phyloP scores from a whole-genome alignment of 1,284 basidiomycete species.

The Fistulinella cinereoalba region DNA sequence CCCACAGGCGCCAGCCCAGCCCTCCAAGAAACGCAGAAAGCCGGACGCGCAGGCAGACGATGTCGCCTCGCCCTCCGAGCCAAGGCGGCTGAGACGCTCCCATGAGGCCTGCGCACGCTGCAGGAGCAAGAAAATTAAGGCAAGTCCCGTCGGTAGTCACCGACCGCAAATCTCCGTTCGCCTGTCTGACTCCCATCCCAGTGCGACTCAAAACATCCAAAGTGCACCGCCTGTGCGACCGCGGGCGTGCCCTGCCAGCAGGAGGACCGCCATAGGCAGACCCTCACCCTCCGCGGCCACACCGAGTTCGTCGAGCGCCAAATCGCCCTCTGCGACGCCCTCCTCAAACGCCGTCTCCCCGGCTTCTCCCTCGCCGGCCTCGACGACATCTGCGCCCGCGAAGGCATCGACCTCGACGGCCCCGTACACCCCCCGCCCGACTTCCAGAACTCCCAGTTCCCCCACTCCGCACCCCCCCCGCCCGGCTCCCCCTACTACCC shows the following conservation, averaged over 20 bases:
- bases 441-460: conserved; percentile 30
- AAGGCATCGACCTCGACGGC: conserved; percentile 59
- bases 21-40: conserved; percentile 58
- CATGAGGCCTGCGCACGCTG: conserved; percentile 86
- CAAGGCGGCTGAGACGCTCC: conserved; percentile 74
- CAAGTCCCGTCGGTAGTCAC: conserved; percentile 81
- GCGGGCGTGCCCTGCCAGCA: conserved; percentile 76
- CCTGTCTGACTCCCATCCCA: conserved; percentile 39
- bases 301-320: conserved; percentile 75
- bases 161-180: conserved; percentile 74
- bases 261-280: conserved; percentile 80
- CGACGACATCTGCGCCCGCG: conserved; percentile 59
- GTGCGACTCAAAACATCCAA: conserved; percentile 85
- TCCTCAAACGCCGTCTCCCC: conserved; percentile 68
- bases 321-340: conserved; percentile 67
- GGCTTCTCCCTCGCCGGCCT: conserved; percentile 63
- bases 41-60: conserved; percentile 53
- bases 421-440: conserved; percentile 23
- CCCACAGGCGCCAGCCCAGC: conserved; percentile 36
- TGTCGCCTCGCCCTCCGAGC: conserved; percentile 53
- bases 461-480: conserved; percentile 32
- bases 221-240: conserved; percentile 77
- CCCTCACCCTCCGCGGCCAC: conserved; percentile 75
- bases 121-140: conserved; percentile 91
- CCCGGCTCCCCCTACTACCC: conserved; percentile 37